phyloP scores from a whole-genome alignment of 257 asterid genomes.

The Scutellaria galericulata region DNA sequence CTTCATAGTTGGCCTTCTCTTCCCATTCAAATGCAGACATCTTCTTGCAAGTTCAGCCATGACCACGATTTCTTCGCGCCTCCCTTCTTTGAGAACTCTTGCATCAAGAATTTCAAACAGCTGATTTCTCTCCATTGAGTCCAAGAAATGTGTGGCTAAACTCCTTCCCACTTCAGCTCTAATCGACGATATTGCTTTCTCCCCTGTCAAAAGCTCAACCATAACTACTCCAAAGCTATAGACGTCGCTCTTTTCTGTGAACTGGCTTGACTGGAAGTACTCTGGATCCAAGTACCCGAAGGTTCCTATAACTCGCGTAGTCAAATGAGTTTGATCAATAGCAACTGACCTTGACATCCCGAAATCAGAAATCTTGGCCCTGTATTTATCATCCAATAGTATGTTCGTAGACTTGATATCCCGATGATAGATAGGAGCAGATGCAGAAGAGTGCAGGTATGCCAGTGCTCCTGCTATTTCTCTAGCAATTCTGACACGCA shows the following conservation, averaged over 20 bases:
- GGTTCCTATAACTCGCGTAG: constrained; percentile 36
- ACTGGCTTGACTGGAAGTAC: constrained; percentile 48
- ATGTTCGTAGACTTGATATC: constrained; percentile 46
- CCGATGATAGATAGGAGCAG: constrained; percentile 38
- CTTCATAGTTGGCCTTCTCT: constrained; percentile 52
- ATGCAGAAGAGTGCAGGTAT: constrained; percentile 43
- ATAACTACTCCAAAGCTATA: constrained; percentile 47
- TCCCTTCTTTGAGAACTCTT: constrained; percentile 35
- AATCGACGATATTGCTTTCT: constrained; percentile 38
- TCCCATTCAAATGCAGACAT: constrained; percentile 49
- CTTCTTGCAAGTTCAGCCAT: constrained; percentile 43
- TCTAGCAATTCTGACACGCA: constrained; percentile 35
- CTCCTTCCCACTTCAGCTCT: constrained; percentile 29
- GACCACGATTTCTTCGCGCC: constrained; percentile 36
- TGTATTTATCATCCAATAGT: constrained; percentile 41
- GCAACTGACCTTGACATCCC: constrained; percentile 40
- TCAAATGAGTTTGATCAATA: constrained; percentile 33
- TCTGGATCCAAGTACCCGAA: constrained; percentile 57
- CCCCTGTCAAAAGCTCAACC: constrained; percentile 53
- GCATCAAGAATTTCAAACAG: constrained; percentile 44
- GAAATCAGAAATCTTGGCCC: constrained; percentile 42
- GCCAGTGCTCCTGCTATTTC: constrained; percentile 46
- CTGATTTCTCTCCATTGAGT: constrained; percentile 35
- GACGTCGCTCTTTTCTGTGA: constrained; percentile 50
- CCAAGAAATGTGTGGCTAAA: constrained; percentile 36